These are phyloP conservation scores for Kuraishia cidri DNA, from an alignment of 805 yeast genomes.

Conservation along the genomic window DNA sequence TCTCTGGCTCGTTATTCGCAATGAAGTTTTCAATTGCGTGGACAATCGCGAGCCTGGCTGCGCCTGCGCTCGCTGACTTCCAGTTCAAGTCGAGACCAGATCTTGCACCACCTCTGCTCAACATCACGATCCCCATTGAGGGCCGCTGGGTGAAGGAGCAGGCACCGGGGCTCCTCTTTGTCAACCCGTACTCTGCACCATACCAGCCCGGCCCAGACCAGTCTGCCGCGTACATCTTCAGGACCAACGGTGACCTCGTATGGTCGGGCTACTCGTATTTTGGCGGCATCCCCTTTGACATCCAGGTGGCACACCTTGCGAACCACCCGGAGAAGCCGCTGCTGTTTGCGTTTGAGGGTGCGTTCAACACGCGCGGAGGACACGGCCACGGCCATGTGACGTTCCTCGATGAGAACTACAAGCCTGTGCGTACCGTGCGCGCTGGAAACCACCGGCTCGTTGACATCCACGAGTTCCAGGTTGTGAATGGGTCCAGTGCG, in stretches of 20 bases:
- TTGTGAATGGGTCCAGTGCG: conserved; percentile 20
- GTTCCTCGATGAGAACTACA: conserved; percentile 19
- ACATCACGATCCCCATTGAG: conserved; percentile 21
- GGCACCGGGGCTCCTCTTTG: too few relatives aligned
- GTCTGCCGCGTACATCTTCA: conserved; percentile 25
- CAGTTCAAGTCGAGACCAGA: conserved; percentile 22
- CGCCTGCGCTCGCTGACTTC: too few relatives aligned
- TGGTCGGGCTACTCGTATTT: conserved; percentile 26
- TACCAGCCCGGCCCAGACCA: too few relatives aligned
- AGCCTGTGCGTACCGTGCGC: conserved; percentile 19
- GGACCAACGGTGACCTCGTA: conserved; percentile 22
- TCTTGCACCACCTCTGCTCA: conserved; percentile 21
- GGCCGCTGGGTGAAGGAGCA: too few relatives aligned
- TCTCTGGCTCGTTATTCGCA: too few relatives aligned
- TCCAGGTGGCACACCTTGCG: conserved; percentile 19
- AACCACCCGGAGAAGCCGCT: too few relatives aligned
- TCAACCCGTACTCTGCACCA: conserved; percentile 25
- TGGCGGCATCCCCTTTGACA: conserved; percentile 22
- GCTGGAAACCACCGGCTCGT: conserved; percentile 22
- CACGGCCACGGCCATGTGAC: conserved; percentile 23
- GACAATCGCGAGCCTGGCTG: too few relatives aligned
- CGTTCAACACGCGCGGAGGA: conserved; percentile 16
- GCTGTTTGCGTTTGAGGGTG: conserved; percentile 25
- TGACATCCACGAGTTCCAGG: conserved; percentile 28
- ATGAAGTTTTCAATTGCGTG: too few relatives aligned